These are phyloP conservation scores for button mushroom (Agaricus bisporus) DNA, from an alignment of 768 basidiomycete species.

Conservation along the genomic window DNA sequence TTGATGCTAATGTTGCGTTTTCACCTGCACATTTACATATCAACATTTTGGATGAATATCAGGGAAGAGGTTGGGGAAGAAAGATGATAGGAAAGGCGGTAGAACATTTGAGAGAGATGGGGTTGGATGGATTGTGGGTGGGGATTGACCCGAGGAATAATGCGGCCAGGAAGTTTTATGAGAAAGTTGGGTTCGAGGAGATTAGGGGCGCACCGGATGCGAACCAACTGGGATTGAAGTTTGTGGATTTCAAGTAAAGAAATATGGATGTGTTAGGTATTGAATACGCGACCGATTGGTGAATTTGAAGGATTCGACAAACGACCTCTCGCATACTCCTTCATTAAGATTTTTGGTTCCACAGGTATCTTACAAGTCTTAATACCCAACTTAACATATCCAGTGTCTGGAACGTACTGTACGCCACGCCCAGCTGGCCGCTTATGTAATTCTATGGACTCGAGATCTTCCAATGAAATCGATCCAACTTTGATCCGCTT, in stretches of 20 bases:
- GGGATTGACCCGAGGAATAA: conserved; percentile 62
- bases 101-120: conserved; percentile 43
- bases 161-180: conserved; percentile 57
- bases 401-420: too few relatives aligned
- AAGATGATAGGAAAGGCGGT: conserved; percentile 52
- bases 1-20: conserved; percentile 52
- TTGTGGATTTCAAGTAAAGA: conserved; percentile 28
- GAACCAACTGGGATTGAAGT: conserved; percentile 48
- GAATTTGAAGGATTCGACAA: neutral
- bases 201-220: conserved; percentile 46
- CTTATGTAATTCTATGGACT: too few relatives aligned
- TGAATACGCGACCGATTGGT: neutral
- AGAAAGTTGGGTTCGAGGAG: conserved; percentile 50
- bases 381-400: too few relatives aligned
- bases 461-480: too few relatives aligned
- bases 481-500: too few relatives aligned
- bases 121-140: conserved; percentile 55
- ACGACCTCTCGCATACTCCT: too few relatives aligned
- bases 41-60: conserved; percentile 60
- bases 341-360: too few relatives aligned
- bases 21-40: conserved; percentile 76
- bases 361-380: too few relatives aligned
- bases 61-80: conserved; percentile 67
- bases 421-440: too few relatives aligned
- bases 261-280: neutral